A percentile compares a stretch with the other conserved stretches of the same genome.
phyloP scores from a whole-genome alignment of 768 basidiomycete genomes.

The Kwoniella heveanensis region DNA sequence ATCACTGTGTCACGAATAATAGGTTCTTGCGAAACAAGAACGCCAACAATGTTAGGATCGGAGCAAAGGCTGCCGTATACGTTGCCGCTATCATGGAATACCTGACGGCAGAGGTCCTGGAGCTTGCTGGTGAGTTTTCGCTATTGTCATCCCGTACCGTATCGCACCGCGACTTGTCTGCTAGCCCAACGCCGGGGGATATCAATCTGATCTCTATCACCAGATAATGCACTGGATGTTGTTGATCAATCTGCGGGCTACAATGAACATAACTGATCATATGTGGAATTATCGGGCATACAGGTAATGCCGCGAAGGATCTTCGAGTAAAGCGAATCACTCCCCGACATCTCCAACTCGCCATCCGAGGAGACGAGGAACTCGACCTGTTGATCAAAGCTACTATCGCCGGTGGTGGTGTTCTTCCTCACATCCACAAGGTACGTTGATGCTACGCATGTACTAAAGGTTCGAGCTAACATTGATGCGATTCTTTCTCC shows the following conservation, averaged over 20 bases:
- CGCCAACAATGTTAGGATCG: constrained; percentile 90
- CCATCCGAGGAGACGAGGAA: constrained; percentile 95
- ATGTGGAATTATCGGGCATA: no score
- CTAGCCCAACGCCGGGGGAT: no score
- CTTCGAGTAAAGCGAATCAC: constrained; percentile 96
- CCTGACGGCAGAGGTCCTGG: constrained; percentile 91
- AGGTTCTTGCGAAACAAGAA: constrained; percentile 76
- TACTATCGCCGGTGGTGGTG: constrained; percentile 72
- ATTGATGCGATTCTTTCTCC: no score
- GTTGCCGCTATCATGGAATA: constrained; percentile 96
- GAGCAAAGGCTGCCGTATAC: constrained; percentile 96
- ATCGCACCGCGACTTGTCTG: no score
- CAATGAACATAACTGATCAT: no score
- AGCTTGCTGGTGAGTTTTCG: constrained; percentile 76
- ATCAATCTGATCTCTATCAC: no score
- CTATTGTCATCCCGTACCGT: not conserved
- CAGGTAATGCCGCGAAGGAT: constrained; percentile 96
- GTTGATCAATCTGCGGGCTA: no score
- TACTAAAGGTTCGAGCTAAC: no score
- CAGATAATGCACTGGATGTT: no score
- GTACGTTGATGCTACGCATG: constrained; percentile 25
- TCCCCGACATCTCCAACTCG: constrained; percentile 90
- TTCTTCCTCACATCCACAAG: constrained; percentile 57
- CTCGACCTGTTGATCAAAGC: constrained; percentile 92
- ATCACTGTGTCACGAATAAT: not conserved